Conservation (phyloP, 2,329 filamentous ascomycete species). For the Epichloe sp. region DNA sequence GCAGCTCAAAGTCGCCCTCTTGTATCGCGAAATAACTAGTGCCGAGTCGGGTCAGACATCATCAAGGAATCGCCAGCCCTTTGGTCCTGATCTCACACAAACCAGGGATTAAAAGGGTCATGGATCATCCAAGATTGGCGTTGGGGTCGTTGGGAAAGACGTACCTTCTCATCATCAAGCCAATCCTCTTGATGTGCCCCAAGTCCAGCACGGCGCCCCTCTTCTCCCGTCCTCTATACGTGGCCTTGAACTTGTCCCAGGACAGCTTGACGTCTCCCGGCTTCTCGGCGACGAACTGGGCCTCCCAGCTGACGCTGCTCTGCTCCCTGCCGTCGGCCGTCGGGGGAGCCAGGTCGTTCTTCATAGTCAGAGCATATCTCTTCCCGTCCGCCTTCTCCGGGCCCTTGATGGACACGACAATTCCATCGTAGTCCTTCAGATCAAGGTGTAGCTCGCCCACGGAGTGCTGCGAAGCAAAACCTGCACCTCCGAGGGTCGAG, state of each 20-base stretch:
- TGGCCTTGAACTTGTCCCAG: constrained; percentile 55
- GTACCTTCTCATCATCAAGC: constrained; percentile 73
- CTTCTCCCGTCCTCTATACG: constrained; percentile 57
- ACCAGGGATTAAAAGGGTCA: too few relatives aligned
- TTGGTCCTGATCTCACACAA: too few relatives aligned
- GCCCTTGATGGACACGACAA: constrained; percentile 36
- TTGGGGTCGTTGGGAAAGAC: constrained; percentile 7
- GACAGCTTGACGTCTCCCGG: constrained; percentile 37
- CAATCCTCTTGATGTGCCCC: constrained; percentile 49
- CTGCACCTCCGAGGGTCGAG: constrained; percentile 61
- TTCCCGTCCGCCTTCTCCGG: constrained; percentile 41
- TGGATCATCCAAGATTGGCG: too few relatives aligned
- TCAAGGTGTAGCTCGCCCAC: constrained; percentile 46
- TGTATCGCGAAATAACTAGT: constrained; percentile 62
- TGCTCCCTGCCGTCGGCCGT: constrained; percentile 55
- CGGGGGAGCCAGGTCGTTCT: constrained; percentile 49
- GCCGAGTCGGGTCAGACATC: constrained; percentile 11
- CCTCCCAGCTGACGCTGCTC: constrained; percentile 62
- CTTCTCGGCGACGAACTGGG: constrained; percentile 39
- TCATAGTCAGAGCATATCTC: constrained; percentile 61
- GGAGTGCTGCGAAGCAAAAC: constrained; percentile 71
- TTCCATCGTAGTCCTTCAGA: constrained; percentile 47
- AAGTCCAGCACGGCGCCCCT: constrained; percentile 48
- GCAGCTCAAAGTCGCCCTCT: constrained; percentile 46
- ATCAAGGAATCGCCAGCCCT: neutral